phyloP scores from a whole-genome alignment of 2,329 filamentous ascomycete genomes.

The Botrytis deweyae region DNA sequence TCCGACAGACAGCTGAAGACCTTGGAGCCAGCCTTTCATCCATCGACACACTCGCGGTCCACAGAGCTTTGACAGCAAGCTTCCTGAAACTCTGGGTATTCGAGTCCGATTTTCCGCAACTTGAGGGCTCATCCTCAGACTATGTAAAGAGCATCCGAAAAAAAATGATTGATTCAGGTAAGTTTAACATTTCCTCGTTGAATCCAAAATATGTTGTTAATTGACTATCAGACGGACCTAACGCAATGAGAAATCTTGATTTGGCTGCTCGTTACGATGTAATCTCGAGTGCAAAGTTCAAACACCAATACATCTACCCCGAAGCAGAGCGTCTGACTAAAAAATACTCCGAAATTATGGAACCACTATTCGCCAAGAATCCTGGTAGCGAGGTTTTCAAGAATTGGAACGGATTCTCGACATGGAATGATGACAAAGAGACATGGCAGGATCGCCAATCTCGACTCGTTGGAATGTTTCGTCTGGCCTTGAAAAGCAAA shows the following conservation, averaged over 20 bases:
- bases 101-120: slow-evolving; percentile 21
- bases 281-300: slow-evolving; percentile 15
- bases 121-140: slow-evolving; percentile 14
- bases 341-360: slow-evolving; percentile 21
- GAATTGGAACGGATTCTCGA: slow-evolving; percentile 21
- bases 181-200: not conserved
- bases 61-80: slow-evolving; percentile 12
- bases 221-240: slow-evolving; percentile 17
- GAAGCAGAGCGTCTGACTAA: slow-evolving; percentile 15
- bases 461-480: slow-evolving; percentile 21
- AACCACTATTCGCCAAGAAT: slow-evolving; percentile 23
- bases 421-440: slow-evolving; percentile 20
- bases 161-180: slow-evolving; percentile 19
- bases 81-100: slow-evolving; percentile 24
- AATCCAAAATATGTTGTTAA: not conserved
- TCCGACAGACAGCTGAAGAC: not conserved
- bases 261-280: slow-evolving; percentile 14
- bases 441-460: slow-evolving; percentile 17
- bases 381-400: not conserved
- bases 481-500: slow-evolving; percentile 22
- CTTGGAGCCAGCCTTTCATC: not conserved
- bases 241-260: slow-evolving; percentile 24
- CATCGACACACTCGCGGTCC: not conserved
- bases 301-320: not conserved
- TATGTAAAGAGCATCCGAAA: slow-evolving; percentile 13